phyloP scores from a whole-genome alignment of 2,329 filamentous ascomycete genomes.

The Neoscytalidium dimidiatum region DNA sequence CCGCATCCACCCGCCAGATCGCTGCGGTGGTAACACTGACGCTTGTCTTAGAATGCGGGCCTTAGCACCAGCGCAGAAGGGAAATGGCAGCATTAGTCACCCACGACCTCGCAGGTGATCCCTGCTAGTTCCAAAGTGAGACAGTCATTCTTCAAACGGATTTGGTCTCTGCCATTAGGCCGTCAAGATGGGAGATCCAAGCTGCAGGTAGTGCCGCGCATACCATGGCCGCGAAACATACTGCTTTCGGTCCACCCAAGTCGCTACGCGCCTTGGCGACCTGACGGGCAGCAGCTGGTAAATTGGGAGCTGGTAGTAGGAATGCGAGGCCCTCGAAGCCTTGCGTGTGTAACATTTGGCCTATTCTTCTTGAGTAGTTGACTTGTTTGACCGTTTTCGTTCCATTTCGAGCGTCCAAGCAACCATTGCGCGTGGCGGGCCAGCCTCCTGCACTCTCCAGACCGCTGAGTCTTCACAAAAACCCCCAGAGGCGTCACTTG shows the following conservation, averaged over 20 bases:
- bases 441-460: constrained; percentile 9
- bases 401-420: constrained; percentile 21
- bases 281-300: constrained; percentile 14
- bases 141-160: constrained; percentile 22
- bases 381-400: constrained; percentile 21
- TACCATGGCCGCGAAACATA: constrained; percentile 22
- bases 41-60: constrained; percentile 19
- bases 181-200: constrained; percentile 9
- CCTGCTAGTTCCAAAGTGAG: constrained; percentile 20
- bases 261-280: constrained; percentile 18
- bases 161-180: constrained; percentile 16
- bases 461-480: constrained; percentile 16
- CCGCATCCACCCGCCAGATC: constrained; percentile 18
- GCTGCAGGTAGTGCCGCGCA: constrained; percentile 20
- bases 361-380: constrained; percentile 7
- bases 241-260: constrained; percentile 22
- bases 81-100: constrained; percentile 19
- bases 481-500: constrained; percentile 13
- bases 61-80: constrained; percentile 16
- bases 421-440: constrained; percentile 19
- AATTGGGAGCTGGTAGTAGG: constrained; percentile 20
- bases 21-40: constrained; percentile 15
- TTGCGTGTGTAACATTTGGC: constrained; percentile 17
- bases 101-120: constrained; percentile 16
- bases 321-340: constrained; percentile 20